These are phyloP conservation scores for Anaeromyces robustus DNA, from an alignment of 192 early-diverging fungal species.

Conservation along the genomic window DNA sequence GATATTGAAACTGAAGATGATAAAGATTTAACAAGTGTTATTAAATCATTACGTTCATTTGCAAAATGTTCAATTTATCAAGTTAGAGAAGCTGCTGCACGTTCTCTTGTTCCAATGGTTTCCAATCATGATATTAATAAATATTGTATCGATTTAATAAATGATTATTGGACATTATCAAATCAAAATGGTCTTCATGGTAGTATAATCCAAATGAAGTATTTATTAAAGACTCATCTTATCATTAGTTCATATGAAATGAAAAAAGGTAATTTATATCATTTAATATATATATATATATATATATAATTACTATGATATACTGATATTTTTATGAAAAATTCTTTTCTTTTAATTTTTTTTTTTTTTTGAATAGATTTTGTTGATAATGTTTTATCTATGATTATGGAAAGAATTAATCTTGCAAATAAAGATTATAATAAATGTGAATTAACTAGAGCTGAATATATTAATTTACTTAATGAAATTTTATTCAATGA, in stretches of 20 bases:
- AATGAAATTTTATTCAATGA: slow-evolving; percentile 28
- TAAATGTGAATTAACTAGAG: slow-evolving; percentile 29
- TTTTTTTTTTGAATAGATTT: not conserved
- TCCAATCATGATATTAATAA: slow-evolving; percentile 34
- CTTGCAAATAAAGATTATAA: slow-evolving; percentile 1
- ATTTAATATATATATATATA: no score
- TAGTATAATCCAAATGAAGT: slow-evolving; percentile 49
- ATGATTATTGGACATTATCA: slow-evolving; percentile 14
- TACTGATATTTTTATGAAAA: no score
- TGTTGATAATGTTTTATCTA: not conserved
- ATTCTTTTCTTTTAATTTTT: no score
- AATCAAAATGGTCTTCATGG: slow-evolving; percentile 66
- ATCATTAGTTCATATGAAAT: slow-evolving; percentile 15
- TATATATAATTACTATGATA: no score
- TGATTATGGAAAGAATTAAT: not conserved
- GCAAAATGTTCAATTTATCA: slow-evolving; percentile 39
- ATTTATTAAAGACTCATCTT: slow-evolving; percentile 50
- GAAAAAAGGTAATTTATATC: slow-evolving; percentile 16
- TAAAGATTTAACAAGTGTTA: slow-evolving; percentile 33
- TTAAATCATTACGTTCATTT: slow-evolving; percentile 55
- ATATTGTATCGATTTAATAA: slow-evolving; percentile 27
- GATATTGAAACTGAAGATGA: slow-evolving; percentile 56
- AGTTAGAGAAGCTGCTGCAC: slow-evolving; percentile 72
- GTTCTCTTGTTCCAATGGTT: slow-evolving; percentile 62
- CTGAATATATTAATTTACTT: slow-evolving; percentile 27